These are phyloP conservation scores for Pyrenophora tritici-repentis DNA, from an alignment of 2,329 filamentous ascomycete species.

Conservation along the genomic window DNA sequence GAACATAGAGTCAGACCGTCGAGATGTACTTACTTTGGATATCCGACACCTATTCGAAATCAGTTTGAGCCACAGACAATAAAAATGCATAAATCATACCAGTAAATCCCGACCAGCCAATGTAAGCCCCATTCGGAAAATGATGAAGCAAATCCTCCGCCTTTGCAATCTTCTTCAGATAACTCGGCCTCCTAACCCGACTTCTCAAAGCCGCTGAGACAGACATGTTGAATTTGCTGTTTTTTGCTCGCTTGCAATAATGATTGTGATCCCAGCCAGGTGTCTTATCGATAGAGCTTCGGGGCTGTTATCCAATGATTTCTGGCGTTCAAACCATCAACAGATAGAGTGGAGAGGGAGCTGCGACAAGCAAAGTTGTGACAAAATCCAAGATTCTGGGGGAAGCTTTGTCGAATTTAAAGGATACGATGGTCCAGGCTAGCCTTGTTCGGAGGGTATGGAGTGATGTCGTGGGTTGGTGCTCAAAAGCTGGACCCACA, in stretches of 20 bases:
- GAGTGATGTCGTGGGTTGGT: slow-evolving; percentile 19
- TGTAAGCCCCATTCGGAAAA: slow-evolving; percentile 83
- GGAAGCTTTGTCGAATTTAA: slow-evolving; percentile 13
- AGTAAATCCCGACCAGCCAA: slow-evolving; percentile 91
- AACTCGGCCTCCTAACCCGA: slow-evolving; percentile 74
- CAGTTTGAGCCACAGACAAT: no score
- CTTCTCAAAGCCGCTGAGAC: slow-evolving; percentile 77
- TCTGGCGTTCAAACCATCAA: not conserved
- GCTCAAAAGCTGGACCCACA: slow-evolving; percentile 12
- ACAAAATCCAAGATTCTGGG: slow-evolving; percentile 1
- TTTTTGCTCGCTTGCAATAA: not conserved
- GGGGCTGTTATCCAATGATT: not conserved
- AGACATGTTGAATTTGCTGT: slow-evolving; percentile 42
- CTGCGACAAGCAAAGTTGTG: slow-evolving; percentile 7
- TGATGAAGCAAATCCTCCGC: slow-evolving; percentile 79
- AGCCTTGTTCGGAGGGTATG: slow-evolving; percentile 12
- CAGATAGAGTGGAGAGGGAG: slow-evolving; percentile 18
- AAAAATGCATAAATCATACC: slow-evolving; percentile 59
- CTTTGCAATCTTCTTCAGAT: slow-evolving; percentile 78
- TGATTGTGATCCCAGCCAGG: not conserved
- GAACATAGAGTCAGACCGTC: not conserved
- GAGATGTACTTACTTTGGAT: slow-evolving; percentile 70
- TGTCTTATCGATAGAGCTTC: slow-evolving; percentile 19
- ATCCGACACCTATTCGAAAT: slow-evolving; percentile 54
- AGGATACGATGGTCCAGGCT: slow-evolving; percentile 11